Evolutionary conservation across 257 asterid genomes (phyloP).

Genomic region (Misopates orontium): DNA sequence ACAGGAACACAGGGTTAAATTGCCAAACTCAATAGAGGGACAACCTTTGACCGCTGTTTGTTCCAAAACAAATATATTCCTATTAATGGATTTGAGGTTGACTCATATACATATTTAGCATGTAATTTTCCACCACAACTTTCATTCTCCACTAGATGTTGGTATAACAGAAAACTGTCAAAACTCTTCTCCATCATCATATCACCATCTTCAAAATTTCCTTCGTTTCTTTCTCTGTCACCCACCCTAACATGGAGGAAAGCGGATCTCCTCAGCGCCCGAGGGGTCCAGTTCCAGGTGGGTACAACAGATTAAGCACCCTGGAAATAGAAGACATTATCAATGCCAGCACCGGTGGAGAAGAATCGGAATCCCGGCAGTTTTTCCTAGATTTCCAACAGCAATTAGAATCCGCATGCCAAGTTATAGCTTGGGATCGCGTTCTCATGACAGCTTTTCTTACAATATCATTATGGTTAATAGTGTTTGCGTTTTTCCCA

Average conservation of each 20-base stretch:
- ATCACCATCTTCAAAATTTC: background rate
- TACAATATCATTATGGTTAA: slow-evolving; percentile 34
- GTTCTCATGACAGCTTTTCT: slow-evolving; percentile 39
- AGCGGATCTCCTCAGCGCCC: slow-evolving; percentile 24
- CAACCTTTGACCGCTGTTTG: background rate
- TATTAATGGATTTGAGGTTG: background rate
- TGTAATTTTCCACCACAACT: slow-evolving; percentile 8
- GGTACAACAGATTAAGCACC: slow-evolving; percentile 36
- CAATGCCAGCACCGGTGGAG: background rate
- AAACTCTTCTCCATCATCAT: background rate
- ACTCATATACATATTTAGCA: background rate
- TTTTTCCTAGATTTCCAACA: slow-evolving; percentile 34
- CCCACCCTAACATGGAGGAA: slow-evolving; percentile 35
- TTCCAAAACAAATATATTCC: background rate
- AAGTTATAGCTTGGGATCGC: slow-evolving; percentile 47
- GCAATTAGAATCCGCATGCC: slow-evolving; percentile 34
- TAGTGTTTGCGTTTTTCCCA: slow-evolving; percentile 43
- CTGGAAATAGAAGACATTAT: slow-evolving; percentile 34
- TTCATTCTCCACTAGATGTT: slow-evolving; percentile 5
- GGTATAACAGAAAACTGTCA: background rate
- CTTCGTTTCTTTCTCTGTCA: slow-evolving; percentile 6
- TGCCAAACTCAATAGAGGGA: background rate
- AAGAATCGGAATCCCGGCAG: slow-evolving; percentile 32
- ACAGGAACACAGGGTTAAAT: too few species aligned
- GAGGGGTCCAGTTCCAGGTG: slow-evolving; percentile 10